Percentiles rank a stretch among this genome's conserved stretches.
phyloP scores from a whole-genome alignment of 441 rosid species.

The Sinapis alba region DNA sequence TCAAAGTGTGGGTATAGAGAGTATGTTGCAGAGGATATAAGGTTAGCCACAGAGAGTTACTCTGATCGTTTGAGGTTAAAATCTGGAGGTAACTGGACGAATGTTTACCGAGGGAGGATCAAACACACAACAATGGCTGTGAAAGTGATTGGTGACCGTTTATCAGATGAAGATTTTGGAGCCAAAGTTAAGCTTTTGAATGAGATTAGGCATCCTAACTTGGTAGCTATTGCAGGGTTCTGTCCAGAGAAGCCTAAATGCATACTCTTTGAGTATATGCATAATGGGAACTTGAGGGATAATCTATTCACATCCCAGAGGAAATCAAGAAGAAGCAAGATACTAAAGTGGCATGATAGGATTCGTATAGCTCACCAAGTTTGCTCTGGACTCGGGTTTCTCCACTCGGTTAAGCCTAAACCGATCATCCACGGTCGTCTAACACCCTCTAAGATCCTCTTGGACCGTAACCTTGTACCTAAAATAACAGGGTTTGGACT shows the following conservation, averaged over 20 bases:
- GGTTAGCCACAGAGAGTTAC: background rate
- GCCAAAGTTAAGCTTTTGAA: constrained; percentile 57
- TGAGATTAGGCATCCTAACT: constrained; percentile 64
- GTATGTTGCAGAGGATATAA: background rate
- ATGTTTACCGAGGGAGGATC: constrained; percentile 71
- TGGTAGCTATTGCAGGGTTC: constrained; percentile 67
- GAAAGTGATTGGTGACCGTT: constrained; percentile 46
- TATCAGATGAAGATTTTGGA: constrained; percentile 50
- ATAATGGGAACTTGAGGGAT: constrained; percentile 66
- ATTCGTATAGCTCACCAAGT: constrained; percentile 71
- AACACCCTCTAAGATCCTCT: constrained; percentile 57
- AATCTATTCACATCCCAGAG: constrained; percentile 49
- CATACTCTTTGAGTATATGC: constrained; percentile 73
- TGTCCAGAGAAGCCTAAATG: constrained; percentile 57
- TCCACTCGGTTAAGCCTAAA: constrained; percentile 60
- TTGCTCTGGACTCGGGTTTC: constrained; percentile 56
- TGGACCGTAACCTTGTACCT: constrained; percentile 68
- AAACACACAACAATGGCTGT: constrained; percentile 58
- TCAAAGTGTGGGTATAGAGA: background rate
- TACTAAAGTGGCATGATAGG: constrained; percentile 59
- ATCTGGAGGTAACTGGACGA: constrained; percentile 59
- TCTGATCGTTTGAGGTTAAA: constrained; percentile 48
- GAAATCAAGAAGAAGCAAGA: constrained; percentile 40
- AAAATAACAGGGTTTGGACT: constrained; percentile 57
- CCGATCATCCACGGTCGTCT: constrained; percentile 66